phyloP scores from a whole-genome alignment of 78 protist species.

The Isochrysis galbana region DNA sequence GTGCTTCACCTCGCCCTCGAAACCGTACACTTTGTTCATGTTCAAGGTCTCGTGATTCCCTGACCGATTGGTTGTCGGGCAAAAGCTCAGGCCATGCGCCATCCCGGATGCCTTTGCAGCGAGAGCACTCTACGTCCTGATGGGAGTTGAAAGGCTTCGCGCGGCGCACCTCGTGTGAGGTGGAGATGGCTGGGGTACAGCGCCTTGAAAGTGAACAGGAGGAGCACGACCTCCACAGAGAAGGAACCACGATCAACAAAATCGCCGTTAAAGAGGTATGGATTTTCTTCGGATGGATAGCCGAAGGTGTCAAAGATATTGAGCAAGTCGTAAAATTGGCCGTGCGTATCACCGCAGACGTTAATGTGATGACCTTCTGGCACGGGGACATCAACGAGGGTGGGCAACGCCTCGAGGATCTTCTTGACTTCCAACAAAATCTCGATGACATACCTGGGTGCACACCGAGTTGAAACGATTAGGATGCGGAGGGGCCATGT shows the following conservation, averaged over 20 bases:
- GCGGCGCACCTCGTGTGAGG: conserved; percentile 52
- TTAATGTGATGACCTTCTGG: background rate
- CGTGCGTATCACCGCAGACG: conserved; percentile 51
- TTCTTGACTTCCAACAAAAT: background rate
- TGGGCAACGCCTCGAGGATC: background rate
- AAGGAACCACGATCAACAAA: conserved; percentile 57
- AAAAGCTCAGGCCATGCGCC: too few species aligned
- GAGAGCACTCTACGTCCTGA: too few species aligned
- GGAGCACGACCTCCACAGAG: conserved; percentile 18
- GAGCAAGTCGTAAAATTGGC: conserved; percentile 52
- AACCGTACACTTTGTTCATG: conserved; percentile 35
- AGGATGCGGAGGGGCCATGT: too few species aligned
- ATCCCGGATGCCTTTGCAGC: too few species aligned
- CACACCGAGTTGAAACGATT: too few species aligned
- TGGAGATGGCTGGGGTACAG: conserved; percentile 39
- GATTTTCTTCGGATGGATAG: background rate
- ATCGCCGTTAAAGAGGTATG: conserved; percentile 53
- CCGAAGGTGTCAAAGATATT: conserved; percentile 36
- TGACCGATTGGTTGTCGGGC: too few species aligned
- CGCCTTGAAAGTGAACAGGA: conserved; percentile 36
- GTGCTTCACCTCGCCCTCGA: conserved; percentile 34
- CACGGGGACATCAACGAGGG: conserved; percentile 6
- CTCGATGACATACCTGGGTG: background rate
- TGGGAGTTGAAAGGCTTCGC: too few species aligned
- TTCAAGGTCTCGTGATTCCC: conserved; percentile 38